Percentiles rank a stretch among this genome's conserved stretches.
These are phyloP conservation scores for Aphanomyces astaci DNA, from an alignment of 352 stramenopile species.

Conservation along the genomic window DNA sequence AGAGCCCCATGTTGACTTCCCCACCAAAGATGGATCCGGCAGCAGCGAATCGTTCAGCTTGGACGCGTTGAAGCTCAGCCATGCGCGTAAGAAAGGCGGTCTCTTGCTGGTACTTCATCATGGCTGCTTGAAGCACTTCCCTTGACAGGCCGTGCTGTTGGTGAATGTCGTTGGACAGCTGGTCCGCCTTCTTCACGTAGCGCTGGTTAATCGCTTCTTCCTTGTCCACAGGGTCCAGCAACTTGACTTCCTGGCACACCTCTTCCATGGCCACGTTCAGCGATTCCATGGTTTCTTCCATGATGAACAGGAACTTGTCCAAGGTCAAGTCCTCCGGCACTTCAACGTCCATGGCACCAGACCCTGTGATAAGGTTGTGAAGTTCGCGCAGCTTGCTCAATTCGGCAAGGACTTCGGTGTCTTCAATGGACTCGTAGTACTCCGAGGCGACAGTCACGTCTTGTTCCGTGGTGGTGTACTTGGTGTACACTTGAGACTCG, in stretches of 20 bases:
- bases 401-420: conserved; percentile 77
- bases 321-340: conserved; percentile 74
- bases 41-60: conserved; percentile 74
- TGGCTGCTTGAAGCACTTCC: conserved; percentile 80
- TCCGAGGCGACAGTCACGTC: conserved; percentile 80
- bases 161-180: conserved; percentile 78
- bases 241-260: conserved; percentile 82
- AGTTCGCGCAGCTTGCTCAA: conserved; percentile 83
- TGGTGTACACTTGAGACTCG: conserved; percentile 81
- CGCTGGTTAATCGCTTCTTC: conserved; percentile 84
- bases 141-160: conserved; percentile 80
- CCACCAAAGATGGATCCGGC: conserved; percentile 81
- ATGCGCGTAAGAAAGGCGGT: conserved; percentile 79
- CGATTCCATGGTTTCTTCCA: conserved; percentile 86
- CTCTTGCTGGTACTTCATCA: conserved; percentile 89
- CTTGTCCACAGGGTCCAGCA: conserved; percentile 83
- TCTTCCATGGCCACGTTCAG: conserved; percentile 86
- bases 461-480: conserved; percentile 84
- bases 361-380: conserved; percentile 82
- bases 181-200: conserved; percentile 83
- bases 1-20: conserved; percentile 79
- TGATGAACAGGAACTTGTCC: conserved; percentile 84
- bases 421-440: conserved; percentile 83
- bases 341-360: conserved; percentile 71
- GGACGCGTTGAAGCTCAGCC: conserved; percentile 81